Evolutionary conservation across 352 stramenopile genomes (phyloP), one percentile per base, ranked within the genome.

Genomic region (Halophytophthora polymorphica): DNA sequence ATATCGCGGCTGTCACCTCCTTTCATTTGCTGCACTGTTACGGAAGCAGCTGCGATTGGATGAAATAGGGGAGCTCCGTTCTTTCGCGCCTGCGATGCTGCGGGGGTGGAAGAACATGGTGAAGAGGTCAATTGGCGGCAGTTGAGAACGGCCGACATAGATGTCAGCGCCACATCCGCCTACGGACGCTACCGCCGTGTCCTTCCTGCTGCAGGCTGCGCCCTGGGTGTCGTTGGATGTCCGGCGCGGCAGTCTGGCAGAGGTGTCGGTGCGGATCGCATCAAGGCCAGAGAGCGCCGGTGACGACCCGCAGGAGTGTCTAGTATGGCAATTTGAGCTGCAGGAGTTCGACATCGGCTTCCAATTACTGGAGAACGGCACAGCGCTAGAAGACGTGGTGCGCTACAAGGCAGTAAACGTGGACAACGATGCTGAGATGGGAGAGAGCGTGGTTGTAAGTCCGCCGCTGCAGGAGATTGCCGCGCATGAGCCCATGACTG

Each of bases 271-370:
- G 33, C 36, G 58, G 15, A 59, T 80, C 17, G 8, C 42, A 3
- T 36, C 58, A 14, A 38, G 59, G 14, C 42, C 44, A 17, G 51
- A 57, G 14, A 47, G 52, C 15, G 21, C 19, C 2, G 15, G 29
- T 2, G 50, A 64, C 12, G 56, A 64, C 23, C 31, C 47, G 35
- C 54, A 56, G 15, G 61, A 83, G 35, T 75, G 60, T 43, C 52
- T 84, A 49, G 62, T 81, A 18, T 89, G 76, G 78, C 76, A 89
- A 42, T 87, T 89, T 43, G 50, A 53, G 45, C 56, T 89, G 2
- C 63, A 84, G 14, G 71, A 85, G 47, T 77, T 62, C 45, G 78
- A 89, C 40, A 57, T 87, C 19, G 73, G 67, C 45, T 87, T 89
- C 45, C 73, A 83, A 54, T 21, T 89, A 38, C 56, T 86, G 17